Evolutionary conservation across 1,139 yeast species (phyloP).

Genomic region (Arxiozyma slooffiae): DNA sequence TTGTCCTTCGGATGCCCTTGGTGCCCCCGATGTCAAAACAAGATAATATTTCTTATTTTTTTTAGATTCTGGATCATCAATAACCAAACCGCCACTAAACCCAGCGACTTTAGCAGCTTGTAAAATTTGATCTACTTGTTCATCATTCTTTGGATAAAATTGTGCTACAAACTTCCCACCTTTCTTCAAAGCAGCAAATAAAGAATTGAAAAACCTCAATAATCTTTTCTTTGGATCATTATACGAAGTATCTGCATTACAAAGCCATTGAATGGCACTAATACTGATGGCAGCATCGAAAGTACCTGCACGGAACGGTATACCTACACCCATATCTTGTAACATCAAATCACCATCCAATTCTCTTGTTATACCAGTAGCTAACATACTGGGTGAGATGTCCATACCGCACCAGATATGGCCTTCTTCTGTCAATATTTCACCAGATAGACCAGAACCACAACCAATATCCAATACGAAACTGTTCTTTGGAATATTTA

Average conservation of each 20-base stretch:
- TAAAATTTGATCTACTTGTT: conserved; percentile 67
- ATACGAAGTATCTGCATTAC: conserved; percentile 81
- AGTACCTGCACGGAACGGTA: conserved; percentile 92
- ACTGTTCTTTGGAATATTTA: conserved; percentile 62
- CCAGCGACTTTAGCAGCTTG: conserved; percentile 90
- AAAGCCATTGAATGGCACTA: conserved; percentile 94
- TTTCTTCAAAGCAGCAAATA: conserved; percentile 75
- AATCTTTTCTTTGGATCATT: conserved; percentile 84
- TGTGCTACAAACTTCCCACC: conserved; percentile 98
- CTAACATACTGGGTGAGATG: conserved; percentile 91
- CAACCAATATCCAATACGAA: conserved; percentile 88
- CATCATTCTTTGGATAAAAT: conserved; percentile 87
- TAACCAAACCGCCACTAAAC: conserved; percentile 88
- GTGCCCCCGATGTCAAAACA: conserved; percentile 79
- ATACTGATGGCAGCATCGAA: conserved; percentile 96
- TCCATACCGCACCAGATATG: conserved; percentile 96
- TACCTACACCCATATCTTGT: conserved; percentile 87
- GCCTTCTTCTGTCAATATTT: conserved; percentile 86
- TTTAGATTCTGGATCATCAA: conserved; percentile 89
- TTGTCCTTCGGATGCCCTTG: conserved; percentile 30
- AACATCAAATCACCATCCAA: conserved; percentile 88
- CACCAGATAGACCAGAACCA: conserved; percentile 95
- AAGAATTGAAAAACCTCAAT: conserved; percentile 72
- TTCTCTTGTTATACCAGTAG: conserved; percentile 84
- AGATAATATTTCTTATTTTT: conserved; percentile 84